Base-by-base conservation (phyloP, 2,329 filamentous ascomycete species). In the Colletotrichum nymphaeae region DNA sequence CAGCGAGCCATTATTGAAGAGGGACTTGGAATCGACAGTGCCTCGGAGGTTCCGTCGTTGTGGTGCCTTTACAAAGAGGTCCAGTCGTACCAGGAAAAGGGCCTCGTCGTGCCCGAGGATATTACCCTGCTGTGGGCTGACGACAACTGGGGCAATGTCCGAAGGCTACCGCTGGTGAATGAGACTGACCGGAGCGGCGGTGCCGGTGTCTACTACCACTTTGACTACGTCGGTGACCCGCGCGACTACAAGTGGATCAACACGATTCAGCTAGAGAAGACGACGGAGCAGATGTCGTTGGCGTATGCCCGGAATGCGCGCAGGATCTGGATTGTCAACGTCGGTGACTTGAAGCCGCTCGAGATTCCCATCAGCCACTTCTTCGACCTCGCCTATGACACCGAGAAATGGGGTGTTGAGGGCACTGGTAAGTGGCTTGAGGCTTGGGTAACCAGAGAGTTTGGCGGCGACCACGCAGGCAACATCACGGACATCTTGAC, bases 31-130 rank as follows among this genome's bases (percentile, higher is more conserved):
- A 82, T 86, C 3, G 81, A 80, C 1, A 81, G 88, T 58, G 84
- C 88, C 49, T 80, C 86, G 4, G 82, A 86, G 1, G 88, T 92
- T 0, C 92, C 92, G 6, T 92, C 94, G 80, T 87, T 92, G 82
- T 94, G 92, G 92, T 93, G 91, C 76, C 82, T 94, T 74, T 94
- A 94, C 82, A 94, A 93, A 78, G 92, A 94, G 79, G 92, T 94
- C 2, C 91, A 92, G 81, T 88, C 89, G 7, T 94, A 94, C 79
- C 90, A 92, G 71, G 89, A 92, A 70, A 85, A 88, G 19, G 92
- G 92, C 1, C 86, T 94, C 5, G 67, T 73, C 3, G 83, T 86
- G 2, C 91, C 92, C 0, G 91, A 93, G 49, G 88, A 93, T 77
- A 88, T 94, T 32, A 93, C 90, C 1, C 83, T 94, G 28, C 84